Evolutionary conservation across 257 asterid genomes (phyloP), one percentile per base, ranked within the genome.

Genomic region (Petunia secreta): DNA sequence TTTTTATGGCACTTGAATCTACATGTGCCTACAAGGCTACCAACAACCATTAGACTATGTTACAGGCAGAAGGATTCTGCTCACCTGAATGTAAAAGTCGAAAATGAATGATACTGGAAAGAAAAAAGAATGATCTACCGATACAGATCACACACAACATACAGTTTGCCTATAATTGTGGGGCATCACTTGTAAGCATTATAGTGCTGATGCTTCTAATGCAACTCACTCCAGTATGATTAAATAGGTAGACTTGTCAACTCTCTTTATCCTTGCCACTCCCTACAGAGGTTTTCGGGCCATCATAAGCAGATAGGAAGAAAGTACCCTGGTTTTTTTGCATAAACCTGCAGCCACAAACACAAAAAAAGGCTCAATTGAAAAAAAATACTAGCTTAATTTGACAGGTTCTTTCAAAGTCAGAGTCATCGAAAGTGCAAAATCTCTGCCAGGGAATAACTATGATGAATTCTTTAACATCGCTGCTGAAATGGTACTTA

Each of bases 301-400:
- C 89, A 77, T 91, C 95, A 36, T 95, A 95, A 13, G 85, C 80
- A 74, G 91, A 80, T 75, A 87, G 87, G 87, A 95, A 93, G 86
- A 92, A 92, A 55, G 84, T 80, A 78, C 89, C 90, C 85, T 92
- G 92, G 50, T 93, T 90, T 82, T 88, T 93, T 75, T 89, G 97
- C 91, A 95, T 65, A 86, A 84, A 95, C 92, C 99, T 95, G 80
- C 82, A 87, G 46, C 34, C 63, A 83, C 60, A 75, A 52, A 78
- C 50, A 43, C 76, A 83, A 63, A 41, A 62, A 2, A 67, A 57
- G 37, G 58, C 55, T 37, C 53, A 7, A 10, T 25, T 43, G 5
- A 39, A 59, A 46, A 41, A 25, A 10, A 9, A 84, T 68, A 13
- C 81, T 25, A 25, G 25, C 25, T 71, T 39, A 78, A 13, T 11